Percentiles rank a stretch among this genome's conserved stretches.
Conservation (phyloP, 1,284 basidiomycete species). For the Laetiporus sulphureus region DNA sequence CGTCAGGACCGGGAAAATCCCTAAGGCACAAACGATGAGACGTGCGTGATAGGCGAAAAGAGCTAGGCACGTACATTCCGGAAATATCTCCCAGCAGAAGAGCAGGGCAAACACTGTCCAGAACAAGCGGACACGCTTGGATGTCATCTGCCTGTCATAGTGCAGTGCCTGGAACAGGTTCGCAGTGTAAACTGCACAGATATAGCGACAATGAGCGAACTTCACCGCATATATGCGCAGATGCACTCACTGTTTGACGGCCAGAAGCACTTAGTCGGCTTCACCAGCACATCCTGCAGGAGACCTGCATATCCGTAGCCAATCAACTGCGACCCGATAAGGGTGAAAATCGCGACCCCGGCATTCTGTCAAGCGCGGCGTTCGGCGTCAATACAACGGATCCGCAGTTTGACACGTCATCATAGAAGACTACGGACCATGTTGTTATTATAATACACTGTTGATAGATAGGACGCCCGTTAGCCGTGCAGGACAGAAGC, state of each 20-base stretch:
- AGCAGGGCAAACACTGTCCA: conserved; percentile 23
- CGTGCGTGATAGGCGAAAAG: background rate
- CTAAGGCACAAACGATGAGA: conserved; percentile 10
- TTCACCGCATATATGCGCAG: background rate
- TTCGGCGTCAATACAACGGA: conserved; percentile 1
- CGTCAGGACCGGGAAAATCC: conserved; percentile 34
- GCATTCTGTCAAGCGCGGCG: conserved; percentile 12
- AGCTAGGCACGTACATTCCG: conserved; percentile 3
- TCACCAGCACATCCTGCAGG: conserved; percentile 21
- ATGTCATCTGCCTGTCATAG: conserved; percentile 27
- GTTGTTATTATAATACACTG: conserved; percentile 28
- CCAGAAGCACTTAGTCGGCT: conserved; percentile 28
- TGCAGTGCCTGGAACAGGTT: conserved; percentile 27
- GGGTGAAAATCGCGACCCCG: conserved; percentile 17
- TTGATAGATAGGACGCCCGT: conserved; percentile 3
- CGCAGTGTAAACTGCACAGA: conserved; percentile 20
- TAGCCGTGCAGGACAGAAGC: background rate
- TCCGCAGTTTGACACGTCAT: conserved; percentile 17
- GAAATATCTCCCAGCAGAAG: conserved; percentile 31
- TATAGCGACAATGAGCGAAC: too few relatives aligned
- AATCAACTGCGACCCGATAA: conserved; percentile 14
- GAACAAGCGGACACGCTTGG: conserved; percentile 26
- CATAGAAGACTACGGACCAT: conserved; percentile 13
- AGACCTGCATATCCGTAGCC: conserved; percentile 23
- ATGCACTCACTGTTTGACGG: conserved; percentile 20